Percentiles rank a stretch among this genome's conserved stretches.
Evolutionary conservation across 768 basidiomycete species (phyloP).

Genomic region (Clitopilus hobsonii): DNA sequence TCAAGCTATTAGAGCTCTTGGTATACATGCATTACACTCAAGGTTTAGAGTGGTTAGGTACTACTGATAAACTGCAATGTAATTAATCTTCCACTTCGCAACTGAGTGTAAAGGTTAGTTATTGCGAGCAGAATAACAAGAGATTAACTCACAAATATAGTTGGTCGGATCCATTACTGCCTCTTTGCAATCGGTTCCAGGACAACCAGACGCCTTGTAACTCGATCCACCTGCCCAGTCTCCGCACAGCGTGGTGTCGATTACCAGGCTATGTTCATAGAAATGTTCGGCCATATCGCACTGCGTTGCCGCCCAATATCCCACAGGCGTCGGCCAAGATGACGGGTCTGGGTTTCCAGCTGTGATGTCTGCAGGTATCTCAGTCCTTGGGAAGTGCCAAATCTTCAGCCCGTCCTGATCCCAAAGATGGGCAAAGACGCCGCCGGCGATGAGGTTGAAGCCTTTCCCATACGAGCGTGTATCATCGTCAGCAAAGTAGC

Average conservation of each 20-base stretch:
- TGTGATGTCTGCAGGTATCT: constrained; percentile 46
- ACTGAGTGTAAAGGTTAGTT: too few species aligned
- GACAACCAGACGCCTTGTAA: constrained; percentile 28
- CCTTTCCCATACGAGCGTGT: constrained; percentile 29
- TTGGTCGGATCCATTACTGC: constrained; percentile 51
- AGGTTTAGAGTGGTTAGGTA: background rate
- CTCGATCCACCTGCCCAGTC: constrained; percentile 34
- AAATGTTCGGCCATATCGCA: constrained; percentile 48
- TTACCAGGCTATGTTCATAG: constrained; percentile 39
- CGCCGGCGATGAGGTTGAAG: constrained; percentile 40
- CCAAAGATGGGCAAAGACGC: constrained; percentile 50
- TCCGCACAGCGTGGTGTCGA: constrained; percentile 42
- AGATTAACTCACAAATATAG: constrained; percentile 29
- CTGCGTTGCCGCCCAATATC: constrained; percentile 37
- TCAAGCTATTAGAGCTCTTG: too few species aligned
- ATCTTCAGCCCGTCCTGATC: constrained; percentile 42
- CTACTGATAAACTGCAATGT: background rate
- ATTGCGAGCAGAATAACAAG: too few species aligned
- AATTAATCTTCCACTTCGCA: constrained; percentile 52
- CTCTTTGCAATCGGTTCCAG: constrained; percentile 32
- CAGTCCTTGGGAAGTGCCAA: constrained; percentile 45
- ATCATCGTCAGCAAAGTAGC: constrained; percentile 37
- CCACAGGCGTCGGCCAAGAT: constrained; percentile 46
- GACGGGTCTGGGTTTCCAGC: constrained; percentile 35
- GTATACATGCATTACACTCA: too few species aligned